Evolutionary conservation across 345 rosid genomes (phyloP).

Genomic region (Rhodomyrtus tomentosa): DNA sequence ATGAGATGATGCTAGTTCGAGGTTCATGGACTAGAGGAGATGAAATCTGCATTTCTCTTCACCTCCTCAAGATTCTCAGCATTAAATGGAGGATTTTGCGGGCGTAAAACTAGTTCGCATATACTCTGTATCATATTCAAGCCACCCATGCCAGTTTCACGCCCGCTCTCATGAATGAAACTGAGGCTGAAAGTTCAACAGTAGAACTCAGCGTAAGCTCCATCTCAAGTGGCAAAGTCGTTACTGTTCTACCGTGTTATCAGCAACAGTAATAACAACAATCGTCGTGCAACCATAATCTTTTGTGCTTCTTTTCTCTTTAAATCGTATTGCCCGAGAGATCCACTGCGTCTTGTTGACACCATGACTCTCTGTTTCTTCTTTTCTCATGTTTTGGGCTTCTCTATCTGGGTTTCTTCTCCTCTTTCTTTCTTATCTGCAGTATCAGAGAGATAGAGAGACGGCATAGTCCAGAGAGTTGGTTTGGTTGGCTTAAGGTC

Average conservation of each 20-base stretch:
- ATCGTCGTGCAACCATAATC: not conserved
- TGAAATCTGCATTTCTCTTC: not conserved
- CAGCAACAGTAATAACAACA: not conserved
- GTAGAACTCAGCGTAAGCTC: not conserved
- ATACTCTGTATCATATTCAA: not conserved
- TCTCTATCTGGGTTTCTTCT: not conserved
- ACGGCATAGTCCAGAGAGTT: not conserved
- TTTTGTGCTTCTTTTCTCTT: not conserved
- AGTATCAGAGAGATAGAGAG: not conserved
- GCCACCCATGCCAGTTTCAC: not conserved
- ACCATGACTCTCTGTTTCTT: conserved; percentile 44
- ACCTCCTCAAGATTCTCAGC: not conserved
- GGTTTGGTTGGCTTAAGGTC: not conserved
- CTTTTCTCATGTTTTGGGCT: not conserved
- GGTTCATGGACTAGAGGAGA: not conserved
- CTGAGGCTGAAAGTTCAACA: not conserved
- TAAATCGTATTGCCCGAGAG: conserved; percentile 35
- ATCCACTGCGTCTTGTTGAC: conserved; percentile 70
- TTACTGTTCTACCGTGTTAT: not conserved
- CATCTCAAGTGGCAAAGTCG: not conserved
- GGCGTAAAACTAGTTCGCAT: not conserved
- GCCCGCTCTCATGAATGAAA: not conserved
- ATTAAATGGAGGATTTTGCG: not conserved
- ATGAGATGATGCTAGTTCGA: not conserved
- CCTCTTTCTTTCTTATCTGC: not conserved